Evolutionary conservation across 495 filamentous ascomycete species (phyloP).

Genomic region (Melanomma pulvis-pyrius): DNA sequence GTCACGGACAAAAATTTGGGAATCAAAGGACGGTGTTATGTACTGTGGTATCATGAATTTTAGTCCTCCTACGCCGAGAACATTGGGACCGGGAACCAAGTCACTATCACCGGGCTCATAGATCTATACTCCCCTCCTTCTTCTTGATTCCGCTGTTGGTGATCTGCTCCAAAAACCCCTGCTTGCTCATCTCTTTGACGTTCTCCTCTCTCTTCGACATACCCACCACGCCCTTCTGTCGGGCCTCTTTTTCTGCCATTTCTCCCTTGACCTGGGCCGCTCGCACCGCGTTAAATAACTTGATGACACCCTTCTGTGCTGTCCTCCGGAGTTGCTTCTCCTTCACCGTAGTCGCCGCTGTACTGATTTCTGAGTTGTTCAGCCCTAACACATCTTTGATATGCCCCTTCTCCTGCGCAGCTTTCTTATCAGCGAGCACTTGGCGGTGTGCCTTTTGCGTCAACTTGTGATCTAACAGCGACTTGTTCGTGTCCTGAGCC

Average conservation of each 20-base stretch:
- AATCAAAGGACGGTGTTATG: neutral
- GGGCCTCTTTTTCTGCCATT: slow-evolving; percentile 68
- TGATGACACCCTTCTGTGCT: slow-evolving; percentile 88
- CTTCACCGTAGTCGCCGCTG: slow-evolving; percentile 67
- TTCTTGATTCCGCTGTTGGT: slow-evolving; percentile 63
- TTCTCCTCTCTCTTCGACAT: slow-evolving; percentile 74
- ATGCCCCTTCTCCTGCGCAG: slow-evolving; percentile 81
- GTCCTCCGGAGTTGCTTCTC: slow-evolving; percentile 83
- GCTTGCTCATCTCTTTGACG: slow-evolving; percentile 91
- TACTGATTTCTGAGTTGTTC: slow-evolving; percentile 50
- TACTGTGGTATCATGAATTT: slow-evolving; percentile 15
- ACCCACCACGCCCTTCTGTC: slow-evolving; percentile 74
- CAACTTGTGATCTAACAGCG: slow-evolving; percentile 71
- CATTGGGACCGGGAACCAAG: neutral
- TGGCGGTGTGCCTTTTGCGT: slow-evolving; percentile 78
- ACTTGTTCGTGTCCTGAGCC: slow-evolving; percentile 65
- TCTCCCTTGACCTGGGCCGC: slow-evolving; percentile 84
- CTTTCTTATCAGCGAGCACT: slow-evolving; percentile 77
- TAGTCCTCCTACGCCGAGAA: neutral
- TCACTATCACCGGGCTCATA: slow-evolving; percentile 2
- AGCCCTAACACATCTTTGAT: slow-evolving; percentile 79
- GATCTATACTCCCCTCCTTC: slow-evolving; percentile 40
- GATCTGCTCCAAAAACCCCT: slow-evolving; percentile 93
- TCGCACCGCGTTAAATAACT: slow-evolving; percentile 92
- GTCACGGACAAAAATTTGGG: neutral